Conservation (phyloP, 768 basidiomycete species). For the Dentipellis fragilis region DNA sequence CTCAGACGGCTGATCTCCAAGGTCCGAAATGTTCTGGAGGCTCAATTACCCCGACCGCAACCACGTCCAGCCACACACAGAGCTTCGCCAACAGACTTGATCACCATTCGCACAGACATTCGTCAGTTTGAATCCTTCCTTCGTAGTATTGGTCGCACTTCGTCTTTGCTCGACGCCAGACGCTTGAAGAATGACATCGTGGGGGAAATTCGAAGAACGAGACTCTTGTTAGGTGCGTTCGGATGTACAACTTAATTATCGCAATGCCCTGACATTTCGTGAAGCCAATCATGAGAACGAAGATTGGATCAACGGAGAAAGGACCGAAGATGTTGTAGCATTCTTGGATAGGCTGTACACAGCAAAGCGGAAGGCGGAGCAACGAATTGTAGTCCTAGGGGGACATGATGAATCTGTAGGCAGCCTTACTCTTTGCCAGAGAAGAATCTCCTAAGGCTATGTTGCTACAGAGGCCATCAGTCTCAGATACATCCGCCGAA, state of each 20-base stretch:
- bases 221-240: constrained; percentile 53
- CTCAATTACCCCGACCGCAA: constrained; percentile 55
- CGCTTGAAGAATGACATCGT: constrained; percentile 87
- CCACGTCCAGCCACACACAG: constrained; percentile 30
- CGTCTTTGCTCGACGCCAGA: constrained; percentile 80
- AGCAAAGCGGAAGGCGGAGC: constrained; percentile 81
- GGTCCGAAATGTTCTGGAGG: constrained; percentile 76
- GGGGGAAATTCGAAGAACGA: constrained; percentile 81
- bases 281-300: constrained; percentile 79
- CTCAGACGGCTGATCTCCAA: constrained; percentile 75
- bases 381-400: constrained; percentile 73
- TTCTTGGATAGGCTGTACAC: constrained; percentile 84
- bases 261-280: not conserved
- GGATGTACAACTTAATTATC: not conserved
- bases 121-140: constrained; percentile 90
- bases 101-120: constrained; percentile 72
- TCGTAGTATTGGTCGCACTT: constrained; percentile 70
- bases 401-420: constrained; percentile 54
- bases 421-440: not conserved
- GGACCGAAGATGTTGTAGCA: constrained; percentile 75
- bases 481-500: constrained; percentile 28
- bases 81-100: constrained; percentile 47
- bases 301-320: constrained; percentile 81
- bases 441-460: not conserved
- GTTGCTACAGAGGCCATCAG: constrained; percentile 26